Evolutionary conservation across 192 early-diverging fungal species (phyloP).

Genomic region (Entrophospora sp.): DNA sequence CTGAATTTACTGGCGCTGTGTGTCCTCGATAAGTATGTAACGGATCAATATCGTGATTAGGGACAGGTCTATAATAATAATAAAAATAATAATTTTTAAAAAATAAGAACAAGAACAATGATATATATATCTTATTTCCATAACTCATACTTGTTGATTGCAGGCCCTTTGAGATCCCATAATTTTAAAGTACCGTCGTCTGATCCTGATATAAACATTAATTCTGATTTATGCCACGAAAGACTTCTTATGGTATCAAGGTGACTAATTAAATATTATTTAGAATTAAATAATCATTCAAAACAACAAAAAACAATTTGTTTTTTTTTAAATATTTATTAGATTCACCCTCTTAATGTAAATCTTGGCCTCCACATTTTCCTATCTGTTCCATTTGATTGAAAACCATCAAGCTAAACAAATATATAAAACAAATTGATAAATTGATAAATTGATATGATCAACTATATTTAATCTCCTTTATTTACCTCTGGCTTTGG

Average conservation of each 20-base stretch:
- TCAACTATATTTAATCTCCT: background rate
- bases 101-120: background rate
- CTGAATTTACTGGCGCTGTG: constrained; percentile 51
- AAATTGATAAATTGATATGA: background rate
- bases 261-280: no score
- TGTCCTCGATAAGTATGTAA: constrained; percentile 73
- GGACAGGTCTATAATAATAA: background rate
- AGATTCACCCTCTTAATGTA: constrained; percentile 48
- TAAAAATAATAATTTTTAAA: background rate
- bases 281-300: no score
- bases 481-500: constrained; percentile 17
- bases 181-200: constrained; percentile 76
- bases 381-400: constrained; percentile 24
- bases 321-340: no score
- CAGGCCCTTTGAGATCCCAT: constrained; percentile 54
- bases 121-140: background rate
- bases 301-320: no score
- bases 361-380: constrained; percentile 56
- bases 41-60: constrained; percentile 49
- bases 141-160: constrained; percentile 30
- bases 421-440: background rate
- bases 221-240: constrained; percentile 48
- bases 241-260: constrained; percentile 59
- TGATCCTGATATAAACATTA: constrained; percentile 55
- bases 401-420: background rate